A percentile compares a stretch with the other conserved stretches of the same genome.
These are phyloP conservation scores for Podaxis sp. DNA, from an alignment of 768 basidiomycete genomes.

Conservation along the genomic window DNA sequence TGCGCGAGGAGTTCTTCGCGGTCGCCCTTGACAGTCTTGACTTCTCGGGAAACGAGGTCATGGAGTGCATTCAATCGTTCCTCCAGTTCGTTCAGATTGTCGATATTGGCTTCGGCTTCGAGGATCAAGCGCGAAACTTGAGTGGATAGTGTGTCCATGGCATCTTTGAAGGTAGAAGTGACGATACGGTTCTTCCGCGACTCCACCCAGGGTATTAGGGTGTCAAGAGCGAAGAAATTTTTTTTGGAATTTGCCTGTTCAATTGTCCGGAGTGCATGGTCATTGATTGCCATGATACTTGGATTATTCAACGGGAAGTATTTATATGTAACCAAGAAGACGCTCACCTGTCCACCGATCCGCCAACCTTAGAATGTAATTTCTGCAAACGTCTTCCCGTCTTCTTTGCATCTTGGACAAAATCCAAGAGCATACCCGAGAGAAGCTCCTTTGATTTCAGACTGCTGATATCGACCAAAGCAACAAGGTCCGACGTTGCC, in stretches of 20 bases:
- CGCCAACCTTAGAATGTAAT: constrained; percentile 65
- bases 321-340: background rate
- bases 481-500: constrained; percentile 67
- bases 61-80: constrained; percentile 56
- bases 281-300: constrained; percentile 75
- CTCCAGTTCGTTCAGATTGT: constrained; percentile 62
- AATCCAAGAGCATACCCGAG: constrained; percentile 48
- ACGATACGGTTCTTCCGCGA: constrained; percentile 44
- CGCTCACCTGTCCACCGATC: constrained; percentile 71
- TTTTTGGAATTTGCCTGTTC: constrained; percentile 39
- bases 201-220: constrained; percentile 38
- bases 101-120: constrained; percentile 62
- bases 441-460: constrained; percentile 60
- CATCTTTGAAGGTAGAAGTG: constrained; percentile 52
- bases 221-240: constrained; percentile 24
- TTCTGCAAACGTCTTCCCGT: constrained; percentile 60
- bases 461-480: constrained; percentile 62
- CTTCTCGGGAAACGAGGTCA: constrained; percentile 61
- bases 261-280: constrained; percentile 65
- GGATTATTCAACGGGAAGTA: constrained; percentile 3
- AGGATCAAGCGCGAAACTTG: constrained; percentile 57
- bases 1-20: constrained; percentile 57
- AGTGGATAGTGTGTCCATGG: constrained; percentile 58
- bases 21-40: constrained; percentile 40
- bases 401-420: constrained; percentile 61